These are phyloP conservation scores for Cinchona pubescens DNA, from an alignment of 257 asterid genomes.

Conservation along the genomic window DNA sequence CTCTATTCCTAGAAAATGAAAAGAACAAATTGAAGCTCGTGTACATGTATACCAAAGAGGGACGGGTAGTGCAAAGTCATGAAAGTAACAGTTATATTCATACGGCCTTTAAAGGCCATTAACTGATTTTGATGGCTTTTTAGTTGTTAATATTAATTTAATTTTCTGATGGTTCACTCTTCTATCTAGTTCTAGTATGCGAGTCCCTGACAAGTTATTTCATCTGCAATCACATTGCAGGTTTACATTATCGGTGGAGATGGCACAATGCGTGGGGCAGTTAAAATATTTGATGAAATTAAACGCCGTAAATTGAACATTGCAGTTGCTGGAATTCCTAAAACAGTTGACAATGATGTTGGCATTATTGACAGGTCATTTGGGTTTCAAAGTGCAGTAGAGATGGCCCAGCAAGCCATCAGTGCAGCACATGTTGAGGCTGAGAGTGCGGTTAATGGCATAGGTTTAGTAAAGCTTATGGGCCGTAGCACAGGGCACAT, in stretches of 20 bases:
- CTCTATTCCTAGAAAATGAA: too few species aligned
- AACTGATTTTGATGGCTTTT: too few species aligned
- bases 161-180: too few species aligned
- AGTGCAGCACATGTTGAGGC: conserved; percentile 73
- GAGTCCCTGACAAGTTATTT: too few species aligned
- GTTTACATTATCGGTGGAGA: conserved; percentile 80
- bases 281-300: conserved; percentile 54
- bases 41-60: too few species aligned
- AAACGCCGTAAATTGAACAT: conserved; percentile 42
- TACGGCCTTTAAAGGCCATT: too few species aligned
- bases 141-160: too few species aligned
- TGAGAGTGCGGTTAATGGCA: conserved; percentile 70
- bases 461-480: conserved; percentile 84
- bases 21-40: too few species aligned
- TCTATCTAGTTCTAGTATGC: too few species aligned
- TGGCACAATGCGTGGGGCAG: conserved; percentile 81
- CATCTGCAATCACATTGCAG: conserved; percentile 19
- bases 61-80: too few species aligned
- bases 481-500: conserved; percentile 90
- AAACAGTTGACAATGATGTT: conserved; percentile 77
- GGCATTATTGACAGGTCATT: conserved; percentile 76
- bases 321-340: conserved; percentile 68
- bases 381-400: conserved; percentile 84
- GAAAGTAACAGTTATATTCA: too few species aligned
- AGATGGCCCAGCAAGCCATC: conserved; percentile 91